Percentiles rank a stretch among this genome's conserved stretches.
Evolutionary conservation across 768 basidiomycete species (phyloP).

Genomic region (Rhizopogon sp.): DNA sequence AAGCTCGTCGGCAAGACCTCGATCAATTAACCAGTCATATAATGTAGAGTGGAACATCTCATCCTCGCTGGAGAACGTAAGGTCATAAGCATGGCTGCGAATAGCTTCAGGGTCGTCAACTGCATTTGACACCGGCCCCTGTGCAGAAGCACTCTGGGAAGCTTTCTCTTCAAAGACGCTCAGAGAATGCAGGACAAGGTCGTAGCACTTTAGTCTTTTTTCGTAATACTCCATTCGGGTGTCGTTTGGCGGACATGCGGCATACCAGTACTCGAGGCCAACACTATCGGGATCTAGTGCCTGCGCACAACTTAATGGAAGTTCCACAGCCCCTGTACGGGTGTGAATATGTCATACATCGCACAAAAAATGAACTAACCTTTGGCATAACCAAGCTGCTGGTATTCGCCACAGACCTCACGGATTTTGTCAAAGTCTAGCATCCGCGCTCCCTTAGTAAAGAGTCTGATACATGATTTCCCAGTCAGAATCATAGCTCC

Average conservation of each 20-base stretch:
- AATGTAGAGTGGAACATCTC: slow-evolving; percentile 91
- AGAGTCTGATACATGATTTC: slow-evolving; percentile 49
- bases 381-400: slow-evolving; percentile 75
- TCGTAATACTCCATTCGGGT: slow-evolving; percentile 53
- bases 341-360: not conserved
- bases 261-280: slow-evolving; percentile 74
- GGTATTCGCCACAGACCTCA: slow-evolving; percentile 88
- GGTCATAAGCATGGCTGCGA: slow-evolving; percentile 80
- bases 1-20: slow-evolving; percentile 79
- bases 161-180: slow-evolving; percentile 71
- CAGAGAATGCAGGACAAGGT: slow-evolving; percentile 78
- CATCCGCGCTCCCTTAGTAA: slow-evolving; percentile 82
- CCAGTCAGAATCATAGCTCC: slow-evolving; percentile 1
- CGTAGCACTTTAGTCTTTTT: slow-evolving; percentile 70
- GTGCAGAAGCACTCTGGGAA: slow-evolving; percentile 19
- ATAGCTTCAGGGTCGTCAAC: slow-evolving; percentile 61
- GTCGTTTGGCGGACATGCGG: slow-evolving; percentile 56
- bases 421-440: slow-evolving; percentile 79
- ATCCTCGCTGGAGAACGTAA: slow-evolving; percentile 81
- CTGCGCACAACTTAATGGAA: slow-evolving; percentile 80
- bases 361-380: slow-evolving; percentile 38
- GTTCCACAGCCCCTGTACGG: slow-evolving; percentile 67
- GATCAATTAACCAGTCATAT: slow-evolving; percentile 90
- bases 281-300: slow-evolving; percentile 71
- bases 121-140: slow-evolving; percentile 16